A percentile compares a stretch with the other conserved stretches of the same genome.
Conservation (phyloP, 352 stramenopile species). For the Phytopythium montanum region DNA sequence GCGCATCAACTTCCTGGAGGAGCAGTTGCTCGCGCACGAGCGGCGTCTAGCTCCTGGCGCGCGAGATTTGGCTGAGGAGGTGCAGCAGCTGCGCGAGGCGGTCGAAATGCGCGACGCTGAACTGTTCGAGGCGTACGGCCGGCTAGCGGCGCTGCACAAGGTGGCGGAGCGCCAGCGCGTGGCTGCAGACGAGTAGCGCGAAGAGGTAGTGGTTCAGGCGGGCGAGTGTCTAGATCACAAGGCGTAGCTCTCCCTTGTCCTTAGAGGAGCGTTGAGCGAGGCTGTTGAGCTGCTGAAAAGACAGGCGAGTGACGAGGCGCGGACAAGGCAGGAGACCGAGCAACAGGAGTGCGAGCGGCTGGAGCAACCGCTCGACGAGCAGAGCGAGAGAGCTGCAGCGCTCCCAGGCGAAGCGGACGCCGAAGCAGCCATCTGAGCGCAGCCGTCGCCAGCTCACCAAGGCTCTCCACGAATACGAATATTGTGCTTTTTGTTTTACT, state of each 20-base stretch:
- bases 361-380: background rate
- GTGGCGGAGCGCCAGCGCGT: background rate
- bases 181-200: background rate
- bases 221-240: background rate
- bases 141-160: background rate
- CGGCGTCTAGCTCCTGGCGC: background rate
- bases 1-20: slow-evolving; percentile 29
- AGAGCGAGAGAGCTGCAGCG: background rate
- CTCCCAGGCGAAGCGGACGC: background rate
- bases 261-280: background rate
- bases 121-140: background rate
- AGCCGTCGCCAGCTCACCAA: no score
- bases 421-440: no score
- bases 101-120: slow-evolving; percentile 2
- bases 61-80: background rate
- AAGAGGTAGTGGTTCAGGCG: background rate
- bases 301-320: background rate
- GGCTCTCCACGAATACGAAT: no score
- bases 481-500: no score
- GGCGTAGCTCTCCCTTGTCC: background rate
- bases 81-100: slow-evolving; percentile 2
- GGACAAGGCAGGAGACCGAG: background rate
- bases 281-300: background rate
- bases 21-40: slow-evolving; percentile 12
- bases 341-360: background rate